A percentile compares a stretch with the other conserved stretches of the same genome.
phyloP scores from a whole-genome alignment of 2,329 filamentous ascomycete genomes.

The Fusarium sp. region DNA sequence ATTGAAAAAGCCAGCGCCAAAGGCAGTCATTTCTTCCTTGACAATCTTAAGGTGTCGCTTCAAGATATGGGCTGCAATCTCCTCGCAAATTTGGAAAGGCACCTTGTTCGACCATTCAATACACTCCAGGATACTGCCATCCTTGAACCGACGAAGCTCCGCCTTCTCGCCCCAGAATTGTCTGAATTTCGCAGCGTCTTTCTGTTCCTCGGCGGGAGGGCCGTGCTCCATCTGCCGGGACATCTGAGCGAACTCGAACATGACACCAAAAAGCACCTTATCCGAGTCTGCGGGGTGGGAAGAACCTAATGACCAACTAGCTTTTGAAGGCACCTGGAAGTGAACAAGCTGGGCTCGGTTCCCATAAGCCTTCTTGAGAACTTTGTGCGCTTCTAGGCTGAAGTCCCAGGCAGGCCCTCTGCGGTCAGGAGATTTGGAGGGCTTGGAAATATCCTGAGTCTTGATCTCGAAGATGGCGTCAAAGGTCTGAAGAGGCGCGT shows the following conservation, averaged over 20 bases:
- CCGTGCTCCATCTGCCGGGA: constrained; percentile 88
- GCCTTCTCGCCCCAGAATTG: constrained; percentile 96
- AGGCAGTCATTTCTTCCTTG: constrained; percentile 67
- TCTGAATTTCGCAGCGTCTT: constrained; percentile 85
- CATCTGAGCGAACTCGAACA: constrained; percentile 81
- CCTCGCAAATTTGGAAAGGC: constrained; percentile 78
- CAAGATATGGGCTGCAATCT: constrained; percentile 83
- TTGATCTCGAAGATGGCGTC: constrained; percentile 63
- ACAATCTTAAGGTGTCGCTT: constrained; percentile 76
- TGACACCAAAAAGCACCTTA: constrained; percentile 74
- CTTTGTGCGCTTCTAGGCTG: constrained; percentile 72
- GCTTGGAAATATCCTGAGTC: constrained; percentile 49
- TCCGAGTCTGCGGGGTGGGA: constrained; percentile 44
- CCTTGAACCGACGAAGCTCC: constrained; percentile 93
- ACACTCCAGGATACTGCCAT: constrained; percentile 94
- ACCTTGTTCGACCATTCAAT: constrained; percentile 84
- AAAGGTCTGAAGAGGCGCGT: constrained; percentile 69
- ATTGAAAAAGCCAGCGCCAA: constrained; percentile 66
- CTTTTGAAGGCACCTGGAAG: constrained; percentile 61
- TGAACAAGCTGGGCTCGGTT: constrained; percentile 81
- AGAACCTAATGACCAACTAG: constrained; percentile 51
- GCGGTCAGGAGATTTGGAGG: constrained; percentile 55
- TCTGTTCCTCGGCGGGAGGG: constrained; percentile 87
- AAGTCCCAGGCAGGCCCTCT: constrained; percentile 63
- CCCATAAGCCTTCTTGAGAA: constrained; percentile 80